Percentiles rank a stretch among this genome's conserved stretches.
These are phyloP conservation scores for Neolentinus lepideus DNA, from an alignment of 1,284 basidiomycete species.

Conservation along the genomic window DNA sequence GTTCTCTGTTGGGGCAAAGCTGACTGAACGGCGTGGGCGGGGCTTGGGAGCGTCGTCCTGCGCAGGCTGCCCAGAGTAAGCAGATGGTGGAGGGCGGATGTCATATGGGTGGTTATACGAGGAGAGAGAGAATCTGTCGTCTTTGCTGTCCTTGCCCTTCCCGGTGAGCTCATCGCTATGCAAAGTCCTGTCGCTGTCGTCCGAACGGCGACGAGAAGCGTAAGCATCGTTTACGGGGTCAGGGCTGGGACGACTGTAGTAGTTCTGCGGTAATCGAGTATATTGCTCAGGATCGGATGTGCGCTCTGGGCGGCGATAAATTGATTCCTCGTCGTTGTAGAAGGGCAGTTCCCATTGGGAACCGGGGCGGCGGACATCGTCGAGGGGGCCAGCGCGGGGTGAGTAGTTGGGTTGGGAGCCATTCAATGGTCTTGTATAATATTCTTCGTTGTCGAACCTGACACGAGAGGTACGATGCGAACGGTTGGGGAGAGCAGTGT, in stretches of 20 bases:
- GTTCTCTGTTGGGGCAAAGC: constrained; percentile 12
- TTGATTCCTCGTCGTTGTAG: not conserved
- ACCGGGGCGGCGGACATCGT: not conserved
- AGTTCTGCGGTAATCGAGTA: not conserved
- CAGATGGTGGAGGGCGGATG: constrained; percentile 40
- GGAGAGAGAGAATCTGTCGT: constrained; percentile 33
- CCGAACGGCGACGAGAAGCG: constrained; percentile 10
- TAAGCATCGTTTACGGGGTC: not conserved
- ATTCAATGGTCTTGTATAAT: not conserved
- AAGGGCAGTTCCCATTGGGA: not conserved
- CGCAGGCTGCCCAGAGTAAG: constrained; percentile 26
- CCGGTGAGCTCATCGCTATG: constrained; percentile 5
- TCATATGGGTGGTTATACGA: constrained; percentile 55
- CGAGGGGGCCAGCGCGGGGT: not conserved
- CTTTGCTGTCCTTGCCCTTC: constrained; percentile 21
- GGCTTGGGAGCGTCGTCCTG: constrained; percentile 12
- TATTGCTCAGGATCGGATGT: not conserved
- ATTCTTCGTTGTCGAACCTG: not conserved
- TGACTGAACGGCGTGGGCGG: constrained; percentile 14
- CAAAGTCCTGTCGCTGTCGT: constrained; percentile 13
- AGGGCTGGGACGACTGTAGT: not conserved
- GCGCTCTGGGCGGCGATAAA: not conserved
- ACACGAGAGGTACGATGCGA: not conserved
- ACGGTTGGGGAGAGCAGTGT: not conserved
- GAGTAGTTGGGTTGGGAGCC: not conserved